Conservation (phyloP, 768 basidiomycete genomes). For the Floccularia luteovirens region DNA sequence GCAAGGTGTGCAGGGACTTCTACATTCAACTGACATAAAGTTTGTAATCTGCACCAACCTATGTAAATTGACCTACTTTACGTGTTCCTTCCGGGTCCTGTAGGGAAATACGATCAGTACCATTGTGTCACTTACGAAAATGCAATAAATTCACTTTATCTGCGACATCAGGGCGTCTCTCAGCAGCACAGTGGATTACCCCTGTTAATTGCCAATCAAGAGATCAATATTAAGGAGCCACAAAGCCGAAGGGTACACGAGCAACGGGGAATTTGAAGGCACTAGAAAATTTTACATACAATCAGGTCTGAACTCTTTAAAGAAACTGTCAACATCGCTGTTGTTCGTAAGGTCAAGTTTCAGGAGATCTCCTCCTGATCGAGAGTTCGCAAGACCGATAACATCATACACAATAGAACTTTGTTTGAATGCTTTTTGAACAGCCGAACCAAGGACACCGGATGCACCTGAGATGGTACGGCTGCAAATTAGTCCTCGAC, state of each 20-base stretch:
- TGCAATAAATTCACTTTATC: constrained; percentile 54
- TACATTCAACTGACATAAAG: constrained; percentile 62
- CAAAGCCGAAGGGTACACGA: neutral
- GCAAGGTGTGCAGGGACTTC: constrained; percentile 71
- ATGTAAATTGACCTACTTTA: constrained; percentile 30
- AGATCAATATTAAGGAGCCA: neutral
- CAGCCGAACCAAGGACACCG: constrained; percentile 81
- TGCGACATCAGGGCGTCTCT: constrained; percentile 87
- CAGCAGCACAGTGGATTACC: constrained; percentile 95
- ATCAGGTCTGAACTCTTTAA: constrained; percentile 54
- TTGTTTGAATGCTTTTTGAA: constrained; percentile 57
- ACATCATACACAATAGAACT: constrained; percentile 32
- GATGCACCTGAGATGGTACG: constrained; percentile 64
- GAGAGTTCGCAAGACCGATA: constrained; percentile 68
- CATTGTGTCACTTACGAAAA: neutral
- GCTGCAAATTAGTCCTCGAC: neutral
- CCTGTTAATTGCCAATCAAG: constrained; percentile 29
- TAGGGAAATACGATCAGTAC: constrained; percentile 5
- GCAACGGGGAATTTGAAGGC: neutral
- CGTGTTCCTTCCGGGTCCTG: constrained; percentile 66
- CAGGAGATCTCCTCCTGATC: constrained; percentile 40
- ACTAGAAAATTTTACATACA: constrained; percentile 42
- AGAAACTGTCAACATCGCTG: constrained; percentile 42
- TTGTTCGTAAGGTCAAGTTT: constrained; percentile 65
- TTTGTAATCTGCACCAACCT: neutral